phyloP scores from a whole-genome alignment of 257 asterid genomes.

The Prunella vulgaris region DNA sequence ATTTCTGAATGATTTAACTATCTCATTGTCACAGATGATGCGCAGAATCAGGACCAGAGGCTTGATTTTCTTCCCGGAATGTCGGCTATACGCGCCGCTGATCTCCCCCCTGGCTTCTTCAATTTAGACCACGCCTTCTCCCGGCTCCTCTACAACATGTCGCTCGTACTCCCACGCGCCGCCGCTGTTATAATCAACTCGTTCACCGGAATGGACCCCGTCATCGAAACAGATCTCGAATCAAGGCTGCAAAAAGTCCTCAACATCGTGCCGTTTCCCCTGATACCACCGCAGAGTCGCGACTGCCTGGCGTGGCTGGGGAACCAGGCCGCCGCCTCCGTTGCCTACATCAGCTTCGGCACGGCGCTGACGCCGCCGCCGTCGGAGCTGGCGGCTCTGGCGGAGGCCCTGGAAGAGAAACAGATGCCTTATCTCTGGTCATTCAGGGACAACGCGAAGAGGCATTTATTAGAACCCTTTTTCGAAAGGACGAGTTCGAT shows the following conservation, averaged over 20 bases:
- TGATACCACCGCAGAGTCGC: not conserved
- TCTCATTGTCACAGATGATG: not conserved
- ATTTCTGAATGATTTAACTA: not conserved
- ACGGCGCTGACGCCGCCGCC: slow-evolving; percentile 46
- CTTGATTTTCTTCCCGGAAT: slow-evolving; percentile 52
- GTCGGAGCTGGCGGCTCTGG: slow-evolving; percentile 41
- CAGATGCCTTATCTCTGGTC: slow-evolving; percentile 57
- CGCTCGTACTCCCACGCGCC: slow-evolving; percentile 33
- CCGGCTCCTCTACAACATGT: slow-evolving; percentile 44
- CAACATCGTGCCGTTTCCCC: slow-evolving; percentile 42
- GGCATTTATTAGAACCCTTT: slow-evolving; percentile 30
- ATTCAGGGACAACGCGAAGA: slow-evolving; percentile 28
- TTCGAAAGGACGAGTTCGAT: slow-evolving; percentile 28
- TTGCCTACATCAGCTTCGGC: slow-evolving; percentile 54
- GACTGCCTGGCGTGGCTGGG: slow-evolving; percentile 51
- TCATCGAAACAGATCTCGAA: slow-evolving; percentile 31
- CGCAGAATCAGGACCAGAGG: slow-evolving; percentile 18
- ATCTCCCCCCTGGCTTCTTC: slow-evolving; percentile 41
- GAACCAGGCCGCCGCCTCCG: slow-evolving; percentile 27
- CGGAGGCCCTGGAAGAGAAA: slow-evolving; percentile 49
- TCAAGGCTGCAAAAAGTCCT: slow-evolving; percentile 31
- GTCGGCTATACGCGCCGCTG: slow-evolving; percentile 35
- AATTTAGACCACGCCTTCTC: slow-evolving; percentile 33
- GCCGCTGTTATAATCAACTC: slow-evolving; percentile 45
- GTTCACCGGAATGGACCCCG: slow-evolving; percentile 44